A percentile compares a stretch with the other conserved stretches of the same genome.
Conservation (phyloP, 148 eudicot genomes). For the Rhododendron kiyosumense region DNA sequence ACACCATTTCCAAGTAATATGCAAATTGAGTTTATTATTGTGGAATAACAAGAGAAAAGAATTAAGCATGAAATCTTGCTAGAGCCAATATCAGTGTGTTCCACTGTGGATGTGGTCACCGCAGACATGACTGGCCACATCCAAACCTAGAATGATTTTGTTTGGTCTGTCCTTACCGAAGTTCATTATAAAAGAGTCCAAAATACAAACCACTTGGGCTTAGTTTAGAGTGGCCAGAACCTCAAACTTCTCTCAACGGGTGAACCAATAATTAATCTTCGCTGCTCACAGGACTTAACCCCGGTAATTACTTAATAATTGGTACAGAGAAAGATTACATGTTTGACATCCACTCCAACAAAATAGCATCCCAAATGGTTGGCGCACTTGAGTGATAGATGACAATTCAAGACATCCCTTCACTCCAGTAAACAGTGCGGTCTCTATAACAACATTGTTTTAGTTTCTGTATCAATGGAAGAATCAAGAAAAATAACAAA, state of each 20-base stretch:
- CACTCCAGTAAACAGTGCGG: neutral
- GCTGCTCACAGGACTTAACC: neutral
- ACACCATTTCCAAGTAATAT: neutral
- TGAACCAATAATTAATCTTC: neutral
- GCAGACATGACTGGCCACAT: neutral
- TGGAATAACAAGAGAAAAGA: neutral
- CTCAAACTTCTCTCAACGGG: neutral
- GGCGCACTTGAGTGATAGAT: neutral
- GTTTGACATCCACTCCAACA: neutral
- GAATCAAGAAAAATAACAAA: neutral
- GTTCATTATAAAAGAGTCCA: neutral
- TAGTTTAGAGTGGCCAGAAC: neutral
- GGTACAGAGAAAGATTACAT: neutral
- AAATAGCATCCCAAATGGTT: neutral
- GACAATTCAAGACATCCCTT: neutral
- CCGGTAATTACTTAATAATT: neutral
- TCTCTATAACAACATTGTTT: neutral
- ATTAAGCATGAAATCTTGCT: neutral
- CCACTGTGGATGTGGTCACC: neutral
- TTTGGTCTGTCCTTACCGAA: neutral
- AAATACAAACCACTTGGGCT: neutral
- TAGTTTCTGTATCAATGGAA: neutral
- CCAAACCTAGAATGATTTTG: neutral
- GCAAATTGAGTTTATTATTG: neutral
- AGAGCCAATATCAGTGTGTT: neutral